Evolutionary conservation across 1,139 yeast species (phyloP), one percentile per base, ranked within the genome.

Genomic region (Keqinozyma sinolaborantium): DNA sequence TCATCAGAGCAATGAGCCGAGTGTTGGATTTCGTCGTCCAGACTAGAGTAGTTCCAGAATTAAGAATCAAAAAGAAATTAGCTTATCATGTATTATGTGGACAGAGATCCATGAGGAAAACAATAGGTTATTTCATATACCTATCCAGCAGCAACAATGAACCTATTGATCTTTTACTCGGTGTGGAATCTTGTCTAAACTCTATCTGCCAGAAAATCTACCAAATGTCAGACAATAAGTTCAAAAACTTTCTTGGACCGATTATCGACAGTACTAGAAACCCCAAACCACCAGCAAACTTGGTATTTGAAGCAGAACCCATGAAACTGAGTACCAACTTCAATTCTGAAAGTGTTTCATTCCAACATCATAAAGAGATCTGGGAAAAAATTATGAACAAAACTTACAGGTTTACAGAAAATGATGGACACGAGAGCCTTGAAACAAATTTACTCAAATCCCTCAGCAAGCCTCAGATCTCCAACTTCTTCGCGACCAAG

Each of bases 111-210:
- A 53, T 75, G 24, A 56, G 79, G 33, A 60, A 65, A 13, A 68
- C 77, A 0, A 48, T 73, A n/a, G 90, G 90, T 1, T 33, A 77
- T 2, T 78, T 72, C 41, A 52, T 82, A 5, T 64, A 74, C 4
- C 53, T 79, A 0, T 44, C 40, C 33, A 38, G 44, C 36, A 28
- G 64, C 72, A 64, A 77, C 82, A 43, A 25, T 36, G 41, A 58
- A 0, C 61, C 73, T 7, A 18, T 10, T 18, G 21, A 18, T n/a
- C n/a, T n/a, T n/a, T n/a, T n/a, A n/a, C n/a, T n/a, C n/a, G n/a
- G n/a, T n/a, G n/a, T n/a, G n/a, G n/a, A n/a, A n/a, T n/a, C n/a
- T n/a, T n/a, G n/a, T n/a, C n/a, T n/a, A n/a, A n/a, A n/a, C n/a
- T n/a, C n/a, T n/a, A n/a, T n/a, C n/a, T n/a, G n/a, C n/a, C n/a